Percentiles rank a stretch among this genome's conserved stretches.
Evolutionary conservation across 179 eudicot species (phyloP).

Genomic region (Beta macrorhiza): DNA sequence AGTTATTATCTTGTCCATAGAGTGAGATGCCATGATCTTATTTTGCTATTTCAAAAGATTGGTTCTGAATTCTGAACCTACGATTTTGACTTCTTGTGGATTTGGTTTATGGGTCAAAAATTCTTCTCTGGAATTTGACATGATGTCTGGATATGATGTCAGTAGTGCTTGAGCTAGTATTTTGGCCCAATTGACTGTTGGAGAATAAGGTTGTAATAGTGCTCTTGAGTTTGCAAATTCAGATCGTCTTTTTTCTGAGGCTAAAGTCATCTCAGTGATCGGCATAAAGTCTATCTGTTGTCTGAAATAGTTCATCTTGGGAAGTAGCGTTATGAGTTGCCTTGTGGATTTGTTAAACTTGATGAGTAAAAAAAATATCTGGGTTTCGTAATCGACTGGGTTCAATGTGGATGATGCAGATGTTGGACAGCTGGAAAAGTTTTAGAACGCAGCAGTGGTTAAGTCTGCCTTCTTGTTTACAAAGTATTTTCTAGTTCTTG

Average conservation of each 20-base stretch:
- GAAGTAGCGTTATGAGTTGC: background rate
- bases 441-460: background rate
- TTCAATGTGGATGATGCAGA: background rate
- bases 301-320: background rate
- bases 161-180: background rate
- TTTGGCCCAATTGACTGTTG: background rate
- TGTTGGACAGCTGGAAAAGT: constrained; percentile 1
- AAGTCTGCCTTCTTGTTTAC: background rate
- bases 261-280: background rate
- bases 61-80: background rate
- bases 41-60: background rate
- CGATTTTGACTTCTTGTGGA: background rate
- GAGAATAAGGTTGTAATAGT: background rate
- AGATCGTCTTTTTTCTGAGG: background rate
- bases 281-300: background rate
- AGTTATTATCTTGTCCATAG: background rate
- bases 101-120: background rate
- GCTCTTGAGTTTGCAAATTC: background rate
- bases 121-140: background rate
- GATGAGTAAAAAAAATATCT: background rate
- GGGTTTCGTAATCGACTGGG: background rate
- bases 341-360: background rate
- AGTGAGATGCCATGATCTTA: background rate
- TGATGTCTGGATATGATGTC: background rate
- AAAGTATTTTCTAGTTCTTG: background rate